Evolutionary conservation across 495 filamentous ascomycete species (phyloP), one percentile per base, ranked within the genome.

Genomic region (Rusavskia elegans): DNA sequence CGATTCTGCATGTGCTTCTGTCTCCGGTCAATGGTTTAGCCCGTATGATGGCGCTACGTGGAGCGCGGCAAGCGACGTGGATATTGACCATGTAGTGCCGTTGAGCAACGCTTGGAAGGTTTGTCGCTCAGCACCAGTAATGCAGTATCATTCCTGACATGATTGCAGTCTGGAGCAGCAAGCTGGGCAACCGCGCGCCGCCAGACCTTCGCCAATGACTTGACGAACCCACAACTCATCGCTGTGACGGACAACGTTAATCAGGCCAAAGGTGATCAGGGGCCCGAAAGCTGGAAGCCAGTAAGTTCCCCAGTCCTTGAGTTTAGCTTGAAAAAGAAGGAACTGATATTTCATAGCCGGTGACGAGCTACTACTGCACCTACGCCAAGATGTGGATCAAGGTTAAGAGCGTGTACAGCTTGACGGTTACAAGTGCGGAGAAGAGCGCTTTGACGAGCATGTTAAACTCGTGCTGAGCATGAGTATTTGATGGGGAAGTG

Each of bases 211-310:
- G 84, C 84, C 48, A 89, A 89, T 64, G 84, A 87, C 62, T 62
- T 87, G 39, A 69, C 62, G 0, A 73, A 78, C 37, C 84, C 84
- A 0, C 83, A 87, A 67, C 71, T 87, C 10, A 71, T 83, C 59
- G 80, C 84, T 3, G 82, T 89, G 45, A 87, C 84, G 0, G 81
- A 83, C 55, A 80, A 77, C 49, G 80, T 87, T 38, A 89, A 89
- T 65, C 68, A 78, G 57, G 50, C 68, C 0, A 89, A 89, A 71
- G 66, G 83, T 10, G 83, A 85, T 58, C 69, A 71, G 54, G 76
- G 76, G 13, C 84, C 84, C 0, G 84, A 89, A 58, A 61, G 60
- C 4, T 89, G 84, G 84, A 82, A 86, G 71, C 84, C 84, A 9
- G 74, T 81, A 35, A 0, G 65, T 84, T 78, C 32, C 32, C 32